Evolutionary conservation across 2,329 filamentous ascomycete genomes (phyloP).

Genomic region (Aureobasidium vineae): DNA sequence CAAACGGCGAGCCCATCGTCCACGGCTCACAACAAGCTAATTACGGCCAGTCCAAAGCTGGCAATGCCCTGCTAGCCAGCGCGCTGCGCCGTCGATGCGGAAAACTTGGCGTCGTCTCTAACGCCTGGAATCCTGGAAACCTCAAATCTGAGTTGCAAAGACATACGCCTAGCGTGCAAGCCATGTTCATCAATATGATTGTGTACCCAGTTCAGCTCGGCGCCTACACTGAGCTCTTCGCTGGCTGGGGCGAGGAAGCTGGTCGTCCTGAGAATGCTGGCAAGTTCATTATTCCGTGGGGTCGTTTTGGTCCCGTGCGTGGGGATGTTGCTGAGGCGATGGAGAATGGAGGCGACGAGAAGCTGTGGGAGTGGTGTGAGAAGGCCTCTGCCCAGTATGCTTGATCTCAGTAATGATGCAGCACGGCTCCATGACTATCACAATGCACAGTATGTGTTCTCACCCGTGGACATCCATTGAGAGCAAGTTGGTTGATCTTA

Average conservation of each 20-base stretch:
- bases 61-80: conserved; percentile 33
- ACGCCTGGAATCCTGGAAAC: conserved; percentile 38
- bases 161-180: conserved; percentile 29
- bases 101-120: conserved; percentile 32
- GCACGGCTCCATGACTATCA: background rate
- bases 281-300: conserved; percentile 34
- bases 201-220: conserved; percentile 33
- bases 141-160: conserved; percentile 35
- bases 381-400: conserved; percentile 35
- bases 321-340: conserved; percentile 31
- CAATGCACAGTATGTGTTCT: too few species aligned
- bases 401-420: background rate
- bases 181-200: conserved; percentile 27
- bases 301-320: conserved; percentile 34
- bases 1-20: conserved; percentile 27
- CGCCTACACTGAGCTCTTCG: conserved; percentile 39
- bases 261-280: conserved; percentile 33
- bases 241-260: conserved; percentile 34
- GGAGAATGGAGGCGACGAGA: conserved; percentile 30
- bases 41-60: conserved; percentile 36
- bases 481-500: too few species aligned
- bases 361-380: conserved; percentile 46
- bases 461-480: background rate
- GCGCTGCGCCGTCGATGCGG: conserved; percentile 27
- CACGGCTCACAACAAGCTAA: conserved; percentile 29